Evolutionary conservation across 805 yeast genomes (phyloP), one percentile per base, ranked within the genome.

Genomic region (Nakazawaea laoshanensis): DNA sequence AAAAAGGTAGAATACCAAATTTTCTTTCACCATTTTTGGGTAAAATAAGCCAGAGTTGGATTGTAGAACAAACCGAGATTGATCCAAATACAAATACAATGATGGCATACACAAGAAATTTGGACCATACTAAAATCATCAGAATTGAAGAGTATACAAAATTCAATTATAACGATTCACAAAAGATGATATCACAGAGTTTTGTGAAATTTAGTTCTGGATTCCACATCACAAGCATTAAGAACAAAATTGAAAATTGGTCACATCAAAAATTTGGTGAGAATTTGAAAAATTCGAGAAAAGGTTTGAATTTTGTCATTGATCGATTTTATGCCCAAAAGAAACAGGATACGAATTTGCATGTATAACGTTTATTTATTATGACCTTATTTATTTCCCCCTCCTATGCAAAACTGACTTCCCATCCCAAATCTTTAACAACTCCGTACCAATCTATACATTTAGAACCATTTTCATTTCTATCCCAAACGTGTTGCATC

Each of bases 271-370:
- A 69, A 51, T 85, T 88, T 51, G 64, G 72, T 29, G 77, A 77
- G 35, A 82, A 86, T 49, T 60, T 83, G 40, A 60, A 55, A 33
- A 74, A 71, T 42, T 74, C 87, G 12, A 67, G 84, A 42, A 59
- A 70, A 41, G 95, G 95, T 3, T 69, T 88, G 68, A 61, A 71
- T 32, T 73, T 70, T 52, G 96, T 85, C 13, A 81, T 88, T 86
- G 74, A 76, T 41, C 65, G 62, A 42, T 59, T 77, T 33, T 64
- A 68, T 40, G 60, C 24, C 4, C 10, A n/a, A 4, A 19, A 16
- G 18, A 14, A 6, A 7, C 28, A 25, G 15, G 10, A 7, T 24
- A 24, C 12, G 13, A 19, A 27, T 35, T 24, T 24, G 15, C 14
- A 33, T 30, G 19, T 25, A 30, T 33, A 38, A 29, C 31, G 21